Evolutionary conservation across 495 filamentous ascomycete species (phyloP), one percentile per base, ranked within the genome.

Genomic region (Copromyces sp.): DNA sequence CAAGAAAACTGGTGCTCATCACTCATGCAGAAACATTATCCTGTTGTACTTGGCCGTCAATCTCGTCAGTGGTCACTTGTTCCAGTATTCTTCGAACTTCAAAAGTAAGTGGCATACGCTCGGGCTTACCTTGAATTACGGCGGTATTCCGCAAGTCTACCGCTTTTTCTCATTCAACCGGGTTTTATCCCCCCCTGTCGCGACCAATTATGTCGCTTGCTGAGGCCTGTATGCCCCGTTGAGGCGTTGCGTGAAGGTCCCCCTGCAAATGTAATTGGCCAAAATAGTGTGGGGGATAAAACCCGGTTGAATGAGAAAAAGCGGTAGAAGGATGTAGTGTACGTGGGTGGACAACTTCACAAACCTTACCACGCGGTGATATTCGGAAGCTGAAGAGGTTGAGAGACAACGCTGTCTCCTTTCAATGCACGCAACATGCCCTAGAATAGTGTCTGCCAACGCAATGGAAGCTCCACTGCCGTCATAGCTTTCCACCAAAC

Each of bases 401-500:
- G 20, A 38, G 73, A 53, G 29, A 45, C 32, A 53, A 70, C 38
- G 53, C 29, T 44, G 11, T 42, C 37, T 24, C 37, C 68, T 39
- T 41, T 76, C 70, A 69, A 70, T 68, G 39, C 65, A 68, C 65
- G 24, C 70, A 47, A 24, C 39, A 16, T 32, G 29, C 32, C 38
- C 35, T 71, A 24, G n/a, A n/a, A n/a, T n/a, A 69, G 12, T 68
- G 17, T 38, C 29, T 69, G 72, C 68, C 44, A 59, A 40, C 42
- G 75, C 68, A 69, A 73, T 47, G 68, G 40, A 68, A 68, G 59
- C 39, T 39, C 40, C 39, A 69, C 70, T 75, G 69, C 73, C 70
- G 74, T 75, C 74, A 75, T 74, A 70, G 72, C 70, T 65, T 65
- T 69, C 59, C 68, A 24, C 45, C 41, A 39, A 11, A 11, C 9